Conservation (phyloP, 129 eudicot genomes). For the Daucus carota region DNA sequence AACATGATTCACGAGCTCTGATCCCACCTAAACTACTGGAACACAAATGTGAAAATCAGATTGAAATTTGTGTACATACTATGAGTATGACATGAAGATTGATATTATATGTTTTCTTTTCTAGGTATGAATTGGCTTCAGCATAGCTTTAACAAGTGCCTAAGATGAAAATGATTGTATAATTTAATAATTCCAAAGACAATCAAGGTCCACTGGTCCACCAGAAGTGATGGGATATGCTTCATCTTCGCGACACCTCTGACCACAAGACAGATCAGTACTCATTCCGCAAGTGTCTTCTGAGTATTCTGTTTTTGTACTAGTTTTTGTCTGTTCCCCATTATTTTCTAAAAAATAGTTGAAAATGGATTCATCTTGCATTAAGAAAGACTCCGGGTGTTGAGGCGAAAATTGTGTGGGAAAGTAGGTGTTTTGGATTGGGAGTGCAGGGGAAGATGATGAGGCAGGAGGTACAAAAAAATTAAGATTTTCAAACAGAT, state of each 20-base stretch:
- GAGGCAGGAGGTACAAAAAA: constrained; percentile 4
- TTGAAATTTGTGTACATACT: constrained; percentile 6
- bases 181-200: constrained; percentile 67
- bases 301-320: constrained; percentile 28
- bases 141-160: neutral
- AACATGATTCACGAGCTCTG: neutral
- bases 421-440: constrained; percentile 17
- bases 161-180: neutral
- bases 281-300: constrained; percentile 26
- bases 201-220: constrained; percentile 49
- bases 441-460: neutral
- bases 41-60: neutral
- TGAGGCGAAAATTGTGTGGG: constrained; percentile 24
- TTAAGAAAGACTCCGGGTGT: constrained; percentile 33
- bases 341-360: constrained; percentile 35
- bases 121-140: neutral
- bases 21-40: neutral
- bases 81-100: neutral
- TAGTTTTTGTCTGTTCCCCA: constrained; percentile 14
- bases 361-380: constrained; percentile 56
- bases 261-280: constrained; percentile 13
- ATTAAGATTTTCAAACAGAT: constrained; percentile 22
- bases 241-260: constrained; percentile 30
- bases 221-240: constrained; percentile 25
- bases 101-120: neutral